Conservation (phyloP, 306 rosid species). For the Inga leiocalycina region DNA sequence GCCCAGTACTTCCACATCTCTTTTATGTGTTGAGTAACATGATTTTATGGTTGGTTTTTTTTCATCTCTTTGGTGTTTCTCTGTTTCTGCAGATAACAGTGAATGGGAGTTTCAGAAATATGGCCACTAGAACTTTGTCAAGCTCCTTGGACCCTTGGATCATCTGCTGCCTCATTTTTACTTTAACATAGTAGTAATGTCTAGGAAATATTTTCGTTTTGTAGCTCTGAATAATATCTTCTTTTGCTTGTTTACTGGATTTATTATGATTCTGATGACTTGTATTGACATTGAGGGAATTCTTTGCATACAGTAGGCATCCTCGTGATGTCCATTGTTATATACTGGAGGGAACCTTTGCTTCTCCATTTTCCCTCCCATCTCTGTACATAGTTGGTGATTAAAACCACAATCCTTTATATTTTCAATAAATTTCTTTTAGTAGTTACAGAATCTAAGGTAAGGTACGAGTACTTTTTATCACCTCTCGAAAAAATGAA, state of each 20-base stretch:
- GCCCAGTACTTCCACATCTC: slow-evolving; percentile 18
- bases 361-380: not conserved
- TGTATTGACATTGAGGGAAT: not conserved
- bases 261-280: not conserved
- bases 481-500: no score
- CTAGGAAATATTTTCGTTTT: not conserved
- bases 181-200: not conserved
- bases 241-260: slow-evolving; percentile 1
- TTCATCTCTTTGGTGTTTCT: slow-evolving; percentile 30
- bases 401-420: not conserved
- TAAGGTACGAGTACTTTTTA: no score
- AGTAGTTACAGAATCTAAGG: no score
- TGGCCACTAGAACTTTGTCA: slow-evolving; percentile 65
- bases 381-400: not conserved
- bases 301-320: slow-evolving; percentile 10
- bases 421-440: no score
- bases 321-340: not conserved
- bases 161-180: not conserved
- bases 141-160: slow-evolving; percentile 24
- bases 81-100: slow-evolving; percentile 63
- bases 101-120: slow-evolving; percentile 98
- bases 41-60: not conserved
- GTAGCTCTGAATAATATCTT: slow-evolving; percentile 3
- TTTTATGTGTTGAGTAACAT: slow-evolving; percentile 8
- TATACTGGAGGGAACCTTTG: no score